These are phyloP conservation scores for Leptomonas pyrrhocoris DNA, from an alignment of 208 protist genomes.

Conservation along the genomic window DNA sequence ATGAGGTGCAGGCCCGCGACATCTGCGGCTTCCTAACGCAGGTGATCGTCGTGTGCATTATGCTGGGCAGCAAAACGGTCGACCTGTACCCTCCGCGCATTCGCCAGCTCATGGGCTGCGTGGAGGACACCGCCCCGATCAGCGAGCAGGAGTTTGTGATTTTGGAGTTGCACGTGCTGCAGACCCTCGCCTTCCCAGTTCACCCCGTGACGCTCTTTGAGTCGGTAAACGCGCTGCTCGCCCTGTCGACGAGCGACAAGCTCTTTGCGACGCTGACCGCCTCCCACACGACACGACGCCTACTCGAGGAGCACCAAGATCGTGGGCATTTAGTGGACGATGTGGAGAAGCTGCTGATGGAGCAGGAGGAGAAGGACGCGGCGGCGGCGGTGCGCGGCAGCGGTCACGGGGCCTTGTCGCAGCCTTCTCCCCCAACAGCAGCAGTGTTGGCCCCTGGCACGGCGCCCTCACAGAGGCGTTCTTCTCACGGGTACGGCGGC, in stretches of 20 bases:
- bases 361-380: slow-evolving; percentile 22
- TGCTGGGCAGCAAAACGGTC: slow-evolving; percentile 80
- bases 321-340: slow-evolving; percentile 27
- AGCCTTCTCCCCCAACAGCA: neutral
- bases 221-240: slow-evolving; percentile 54
- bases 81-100: slow-evolving; percentile 74
- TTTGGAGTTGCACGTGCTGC: slow-evolving; percentile 54
- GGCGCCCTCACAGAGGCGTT: too few relatives aligned
- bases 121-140: slow-evolving; percentile 44
- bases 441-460: neutral
- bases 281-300: slow-evolving; percentile 23
- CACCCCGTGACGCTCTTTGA: slow-evolving; percentile 54
- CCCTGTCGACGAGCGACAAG: slow-evolving; percentile 44
- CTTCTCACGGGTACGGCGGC: too few relatives aligned
- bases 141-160: slow-evolving; percentile 51
- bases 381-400: slow-evolving; percentile 17
- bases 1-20: slow-evolving; percentile 29
- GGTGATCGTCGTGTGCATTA: slow-evolving; percentile 74
- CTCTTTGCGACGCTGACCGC: slow-evolving; percentile 32
- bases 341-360: slow-evolving; percentile 22
- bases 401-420: neutral
- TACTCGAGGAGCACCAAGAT: slow-evolving; percentile 35
- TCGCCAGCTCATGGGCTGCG: slow-evolving; percentile 54
- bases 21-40: slow-evolving; percentile 67
- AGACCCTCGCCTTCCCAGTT: slow-evolving; percentile 39